Base-by-base conservation (phyloP, 495 filamentous ascomycete species). In the Hypoxylon fuscum region DNA sequence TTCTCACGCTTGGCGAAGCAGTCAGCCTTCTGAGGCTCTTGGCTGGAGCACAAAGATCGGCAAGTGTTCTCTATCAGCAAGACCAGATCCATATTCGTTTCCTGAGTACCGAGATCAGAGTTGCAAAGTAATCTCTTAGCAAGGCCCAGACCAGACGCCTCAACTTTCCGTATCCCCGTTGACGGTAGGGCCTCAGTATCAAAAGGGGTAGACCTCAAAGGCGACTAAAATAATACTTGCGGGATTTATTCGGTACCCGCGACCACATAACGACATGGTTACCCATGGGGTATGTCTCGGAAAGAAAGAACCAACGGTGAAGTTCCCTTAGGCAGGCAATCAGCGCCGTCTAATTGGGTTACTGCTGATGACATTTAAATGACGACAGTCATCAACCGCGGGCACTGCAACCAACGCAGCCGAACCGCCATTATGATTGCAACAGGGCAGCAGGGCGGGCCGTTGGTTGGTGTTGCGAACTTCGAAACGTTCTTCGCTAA, bases 1-100 rank as follows among this genome's bases (percentile, higher is more conserved):
- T 55, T 63, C 23, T 59, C 32, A 53, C 38, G 49, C 59, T 68
- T 63, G 64, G 59, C 64, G 45, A 64, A 62, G 64, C 58, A 64
- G 59, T 68, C 64, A 68, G 64, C 64, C 64, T 62, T 63, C 46
- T 68, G 64, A 63, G 64, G 64, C 64, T 68, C 64, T 68, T 68
- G 64, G 64, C 64, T 55, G 50, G 10, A n/a, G 35, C 42, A 59
- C 64, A 40, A 67, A 59, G 54, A 58, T 55, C 64, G 58, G 64
- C 64, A 67, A 63, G 64, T 68, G 31, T 49, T 53, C 41, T 55
- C 25, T 48, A 43, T 49, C 31, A 44, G 42, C 37, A 43, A 15
- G 22, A 63, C 31, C 25, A 37, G 32, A 32, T 25, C 43, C 22
- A 35, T 14, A 51, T 46, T 52, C 49, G 27, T 14, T 55, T 51